Conservation (phyloP, 2,329 filamentous ascomycete genomes). For the Microcera coccophila region DNA sequence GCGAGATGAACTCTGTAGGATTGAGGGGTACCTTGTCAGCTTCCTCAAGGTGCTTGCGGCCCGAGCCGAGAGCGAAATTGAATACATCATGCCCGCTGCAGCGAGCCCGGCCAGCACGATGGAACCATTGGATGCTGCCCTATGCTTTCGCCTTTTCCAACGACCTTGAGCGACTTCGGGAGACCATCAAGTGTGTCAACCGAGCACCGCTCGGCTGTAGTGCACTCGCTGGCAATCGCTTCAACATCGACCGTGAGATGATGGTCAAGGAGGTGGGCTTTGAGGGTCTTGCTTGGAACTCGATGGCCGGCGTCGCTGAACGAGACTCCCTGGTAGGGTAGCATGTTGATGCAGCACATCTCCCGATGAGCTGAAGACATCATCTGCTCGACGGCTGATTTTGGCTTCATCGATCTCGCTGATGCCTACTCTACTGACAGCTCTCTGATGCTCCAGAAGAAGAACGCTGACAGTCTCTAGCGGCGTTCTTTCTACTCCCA, state of each 20-base stretch:
- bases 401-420: conserved; percentile 69
- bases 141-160: conserved; percentile 67
- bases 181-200: conserved; percentile 73
- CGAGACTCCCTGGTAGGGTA: conserved; percentile 83
- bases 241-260: conserved; percentile 72
- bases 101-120: conserved; percentile 74
- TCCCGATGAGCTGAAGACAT: conserved; percentile 84
- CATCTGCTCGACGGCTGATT: conserved; percentile 73
- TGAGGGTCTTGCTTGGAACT: conserved; percentile 69
- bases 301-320: conserved; percentile 70
- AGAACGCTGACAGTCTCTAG: conserved; percentile 78
- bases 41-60: conserved; percentile 19
- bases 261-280: conserved; percentile 82
- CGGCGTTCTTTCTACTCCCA: conserved; percentile 72
- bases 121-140: conserved; percentile 77
- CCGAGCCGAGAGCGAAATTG: conserved; percentile 25
- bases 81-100: conserved; percentile 81
- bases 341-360: conserved; percentile 74
- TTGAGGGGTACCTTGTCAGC: conserved; percentile 21
- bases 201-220: conserved; percentile 67
- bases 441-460: conserved; percentile 79
- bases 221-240: conserved; percentile 77
- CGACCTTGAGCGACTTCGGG: conserved; percentile 73
- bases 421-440: conserved; percentile 78
- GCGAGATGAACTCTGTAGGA: conserved; percentile 22